A percentile compares a stretch with the other conserved stretches of the same genome.
These are phyloP conservation scores for Arxiozyma telluris DNA, from an alignment of 1,139 yeast genomes.

Conservation along the genomic window DNA sequence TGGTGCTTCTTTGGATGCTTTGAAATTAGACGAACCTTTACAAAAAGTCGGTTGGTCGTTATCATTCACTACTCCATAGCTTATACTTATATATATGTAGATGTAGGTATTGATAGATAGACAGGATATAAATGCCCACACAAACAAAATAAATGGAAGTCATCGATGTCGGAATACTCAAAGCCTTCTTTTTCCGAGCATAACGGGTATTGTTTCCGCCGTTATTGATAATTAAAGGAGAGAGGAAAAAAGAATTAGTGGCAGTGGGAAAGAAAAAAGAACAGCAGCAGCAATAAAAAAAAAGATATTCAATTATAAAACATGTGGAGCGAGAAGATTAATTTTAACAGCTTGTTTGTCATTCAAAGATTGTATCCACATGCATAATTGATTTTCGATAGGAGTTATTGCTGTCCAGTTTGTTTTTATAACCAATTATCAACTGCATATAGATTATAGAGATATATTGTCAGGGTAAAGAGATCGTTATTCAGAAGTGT, in stretches of 20 bases:
- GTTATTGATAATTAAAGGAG: too few relatives aligned
- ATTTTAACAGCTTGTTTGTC: too few relatives aligned
- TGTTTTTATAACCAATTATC: too few relatives aligned
- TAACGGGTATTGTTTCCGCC: not conserved
- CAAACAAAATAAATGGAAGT: not conserved
- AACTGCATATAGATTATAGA: not conserved
- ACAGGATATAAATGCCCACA: too few relatives aligned
- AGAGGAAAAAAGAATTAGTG: too few relatives aligned
- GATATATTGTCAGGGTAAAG: not conserved
- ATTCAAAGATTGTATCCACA: too few relatives aligned
- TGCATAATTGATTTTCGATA: too few relatives aligned
- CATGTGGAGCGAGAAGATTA: too few relatives aligned
- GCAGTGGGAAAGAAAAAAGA: not conserved
- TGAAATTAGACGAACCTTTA: conserved; percentile 91
- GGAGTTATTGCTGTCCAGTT: too few relatives aligned
- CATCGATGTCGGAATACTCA: not conserved
- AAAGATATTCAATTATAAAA: too few relatives aligned
- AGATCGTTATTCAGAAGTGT: not conserved
- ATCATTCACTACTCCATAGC: conserved; percentile 19
- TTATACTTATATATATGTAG: too few relatives aligned
- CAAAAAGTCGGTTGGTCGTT: conserved; percentile 95
- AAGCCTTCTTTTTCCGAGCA: not conserved
- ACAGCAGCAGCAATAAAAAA: too few relatives aligned
- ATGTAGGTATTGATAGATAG: not conserved
- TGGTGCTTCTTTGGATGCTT: conserved; percentile 94